Conservation (phyloP, 768 basidiomycete genomes). For the Mycena leptocephala region DNA sequence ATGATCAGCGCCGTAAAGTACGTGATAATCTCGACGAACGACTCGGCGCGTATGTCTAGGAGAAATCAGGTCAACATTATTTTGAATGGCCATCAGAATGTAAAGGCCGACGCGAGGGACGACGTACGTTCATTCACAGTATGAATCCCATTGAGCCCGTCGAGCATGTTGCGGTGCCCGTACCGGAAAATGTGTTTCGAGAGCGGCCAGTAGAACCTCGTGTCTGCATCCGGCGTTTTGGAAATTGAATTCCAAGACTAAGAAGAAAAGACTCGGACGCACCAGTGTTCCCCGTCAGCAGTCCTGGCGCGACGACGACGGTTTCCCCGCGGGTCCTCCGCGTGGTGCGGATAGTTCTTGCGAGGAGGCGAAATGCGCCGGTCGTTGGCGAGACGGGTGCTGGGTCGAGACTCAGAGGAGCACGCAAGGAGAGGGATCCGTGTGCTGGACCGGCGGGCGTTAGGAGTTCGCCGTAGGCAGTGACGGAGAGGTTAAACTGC, state of each 20-base stretch:
- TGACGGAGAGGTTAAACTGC: constrained; percentile 55
- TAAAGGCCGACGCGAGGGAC: too few relatives aligned
- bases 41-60: constrained; percentile 47
- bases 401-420: constrained; percentile 59
- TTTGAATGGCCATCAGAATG: not conserved
- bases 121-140: constrained; percentile 67
- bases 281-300: constrained; percentile 55
- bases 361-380: constrained; percentile 49
- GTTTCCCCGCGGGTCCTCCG: constrained; percentile 12
- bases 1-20: constrained; percentile 46
- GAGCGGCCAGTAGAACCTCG: constrained; percentile 49
- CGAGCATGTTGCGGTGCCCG: constrained; percentile 46
- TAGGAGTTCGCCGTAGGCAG: constrained; percentile 52
- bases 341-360: constrained; percentile 57
- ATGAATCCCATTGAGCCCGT: constrained; percentile 50
- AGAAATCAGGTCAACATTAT: not conserved
- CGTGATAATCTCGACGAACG: constrained; percentile 52
- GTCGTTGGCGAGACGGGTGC: constrained; percentile 58
- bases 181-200: constrained; percentile 65
- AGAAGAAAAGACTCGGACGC: constrained; percentile 16
- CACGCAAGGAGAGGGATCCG: constrained; percentile 53
- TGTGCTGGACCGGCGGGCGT: constrained; percentile 18
- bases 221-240: constrained; percentile 48
- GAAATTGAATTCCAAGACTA: not conserved
- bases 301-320: constrained; percentile 44